A percentile compares a stretch with the other conserved stretches of the same genome.
phyloP scores from a whole-genome alignment of 176 grass and related monocot species.

The Aegilops speltoides region DNA sequence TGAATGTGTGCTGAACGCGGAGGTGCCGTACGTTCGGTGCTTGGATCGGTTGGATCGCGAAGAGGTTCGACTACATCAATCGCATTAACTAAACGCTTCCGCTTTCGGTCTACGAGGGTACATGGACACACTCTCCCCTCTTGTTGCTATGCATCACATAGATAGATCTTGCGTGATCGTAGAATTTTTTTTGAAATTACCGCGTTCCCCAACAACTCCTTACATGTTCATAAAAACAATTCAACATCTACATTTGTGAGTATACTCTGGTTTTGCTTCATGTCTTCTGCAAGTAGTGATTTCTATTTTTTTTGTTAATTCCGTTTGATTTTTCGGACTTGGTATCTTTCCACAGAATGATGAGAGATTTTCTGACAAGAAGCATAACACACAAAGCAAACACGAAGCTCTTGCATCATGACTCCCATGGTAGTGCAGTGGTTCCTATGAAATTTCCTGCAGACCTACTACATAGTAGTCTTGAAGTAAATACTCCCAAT shows the following conservation, averaged over 20 bases:
- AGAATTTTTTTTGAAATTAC: too few species aligned
- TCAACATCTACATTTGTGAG: neutral
- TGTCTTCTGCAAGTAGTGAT: neutral
- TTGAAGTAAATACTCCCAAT: neutral
- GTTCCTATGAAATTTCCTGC: constrained; percentile 46
- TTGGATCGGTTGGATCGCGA: too few species aligned
- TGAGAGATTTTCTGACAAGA: constrained; percentile 53
- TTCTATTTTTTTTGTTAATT: neutral
- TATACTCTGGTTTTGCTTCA: neutral
- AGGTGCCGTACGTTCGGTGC: too few species aligned
- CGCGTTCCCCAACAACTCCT: neutral
- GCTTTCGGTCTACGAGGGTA: too few species aligned
- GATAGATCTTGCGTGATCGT: too few species aligned
- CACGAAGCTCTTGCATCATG: constrained; percentile 52
- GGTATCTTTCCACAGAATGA: constrained; percentile 36
- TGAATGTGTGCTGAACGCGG: too few species aligned
- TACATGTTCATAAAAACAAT: neutral
- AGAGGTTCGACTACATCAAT: too few species aligned
- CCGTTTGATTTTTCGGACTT: neutral
- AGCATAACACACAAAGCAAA: constrained; percentile 29
- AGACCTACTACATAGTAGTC: constrained; percentile 56
- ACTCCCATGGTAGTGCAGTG: constrained; percentile 21
- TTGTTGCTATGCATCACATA: too few species aligned
- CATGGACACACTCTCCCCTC: too few species aligned
- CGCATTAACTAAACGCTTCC: too few species aligned